Base-by-base conservation (phyloP, 1,284 basidiomycete genomes). In the Sphagnurus paluster region DNA sequence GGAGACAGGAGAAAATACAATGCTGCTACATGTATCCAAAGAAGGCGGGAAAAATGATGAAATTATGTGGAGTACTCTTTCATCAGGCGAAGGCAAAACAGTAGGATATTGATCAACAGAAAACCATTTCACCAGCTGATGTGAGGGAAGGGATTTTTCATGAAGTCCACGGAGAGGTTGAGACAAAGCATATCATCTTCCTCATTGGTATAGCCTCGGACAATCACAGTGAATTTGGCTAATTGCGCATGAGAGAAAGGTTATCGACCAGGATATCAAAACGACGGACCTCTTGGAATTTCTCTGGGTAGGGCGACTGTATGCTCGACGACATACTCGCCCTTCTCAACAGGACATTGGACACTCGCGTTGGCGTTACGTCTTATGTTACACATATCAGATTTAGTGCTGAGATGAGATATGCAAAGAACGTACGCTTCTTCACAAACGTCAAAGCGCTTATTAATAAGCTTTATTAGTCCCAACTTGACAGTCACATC, bases 401-500 rank as follows among this genome's bases (percentile, higher is more conserved):
- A 44, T 33, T 42, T n/a, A 47, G 35, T 24, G 2, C 19, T 48
- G 38, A n/a, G 19, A 17, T 21, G 14, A 13, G n/a, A 26, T 33
- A 39, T 41, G 14, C 36, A 41, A 19, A 28, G 16, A 42, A 82
- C 92, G 64, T 71, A 95, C 92, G 93, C 92, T 68, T 97, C 93
- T 49, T 94, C 79, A 63, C 94, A 97, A 39, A 96, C 68, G 57
- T 97, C 90, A 57, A 97, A 94, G 14, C 62, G 66, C 71, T 91
- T 95, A 38, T 77, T 70, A 16, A 97, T 68, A 8, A 97, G 64
- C 72, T 92, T 94, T 65, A 97, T 82, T 13, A 89, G 69, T 23
- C 94, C 94, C 30, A 97, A 75, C 67, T 96, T 97, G 50, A 97
- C 93, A 1, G 71, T 70, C 2, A 97, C 92, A 55, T 94, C 82